These are phyloP conservation scores for Pseudognaphalium luteoalbum DNA, from an alignment of 129 eudicot species.

Conservation along the genomic window DNA sequence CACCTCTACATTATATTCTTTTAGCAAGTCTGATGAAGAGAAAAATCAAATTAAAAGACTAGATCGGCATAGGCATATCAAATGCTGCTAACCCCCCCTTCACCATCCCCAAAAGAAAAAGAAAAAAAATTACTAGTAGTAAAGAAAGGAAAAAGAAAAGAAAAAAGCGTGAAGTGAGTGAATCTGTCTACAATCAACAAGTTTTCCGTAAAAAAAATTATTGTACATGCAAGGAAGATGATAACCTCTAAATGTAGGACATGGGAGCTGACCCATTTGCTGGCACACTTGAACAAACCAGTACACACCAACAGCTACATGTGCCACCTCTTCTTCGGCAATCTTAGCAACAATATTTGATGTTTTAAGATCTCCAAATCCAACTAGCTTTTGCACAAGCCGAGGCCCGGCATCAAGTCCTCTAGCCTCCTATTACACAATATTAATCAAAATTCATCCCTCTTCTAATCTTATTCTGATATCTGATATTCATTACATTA, in stretches of 20 bases:
- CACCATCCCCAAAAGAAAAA: too few species aligned
- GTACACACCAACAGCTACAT: constrained; percentile 92
- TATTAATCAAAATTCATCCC: not conserved
- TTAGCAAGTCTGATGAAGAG: constrained; percentile 56
- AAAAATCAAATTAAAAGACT: constrained; percentile 1
- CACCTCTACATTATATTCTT: constrained; percentile 74
- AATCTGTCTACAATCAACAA: not conserved
- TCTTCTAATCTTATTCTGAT: not conserved
- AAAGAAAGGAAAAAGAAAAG: too few species aligned
- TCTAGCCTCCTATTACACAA: constrained; percentile 73
- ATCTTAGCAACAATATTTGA: constrained; percentile 81
- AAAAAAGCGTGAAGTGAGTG: not conserved
- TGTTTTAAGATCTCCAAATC: constrained; percentile 85
- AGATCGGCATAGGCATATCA: constrained; percentile 1
- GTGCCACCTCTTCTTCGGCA: constrained; percentile 98
- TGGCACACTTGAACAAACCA: constrained; percentile 83
- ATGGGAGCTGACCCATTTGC: constrained; percentile 68
- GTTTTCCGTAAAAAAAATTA: too few species aligned
- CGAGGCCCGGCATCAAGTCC: constrained; percentile 99
- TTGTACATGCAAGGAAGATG: not conserved
- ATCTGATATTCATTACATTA: not conserved
- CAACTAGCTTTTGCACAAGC: constrained; percentile 71
- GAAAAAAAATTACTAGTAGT: too few species aligned
- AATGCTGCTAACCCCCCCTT: too few species aligned
- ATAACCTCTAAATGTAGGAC: constrained; percentile 77